A percentile compares a stretch with the other conserved stretches of the same genome.
phyloP scores from a whole-genome alignment of 306 rosid genomes.

The Glycine tomentella region DNA sequence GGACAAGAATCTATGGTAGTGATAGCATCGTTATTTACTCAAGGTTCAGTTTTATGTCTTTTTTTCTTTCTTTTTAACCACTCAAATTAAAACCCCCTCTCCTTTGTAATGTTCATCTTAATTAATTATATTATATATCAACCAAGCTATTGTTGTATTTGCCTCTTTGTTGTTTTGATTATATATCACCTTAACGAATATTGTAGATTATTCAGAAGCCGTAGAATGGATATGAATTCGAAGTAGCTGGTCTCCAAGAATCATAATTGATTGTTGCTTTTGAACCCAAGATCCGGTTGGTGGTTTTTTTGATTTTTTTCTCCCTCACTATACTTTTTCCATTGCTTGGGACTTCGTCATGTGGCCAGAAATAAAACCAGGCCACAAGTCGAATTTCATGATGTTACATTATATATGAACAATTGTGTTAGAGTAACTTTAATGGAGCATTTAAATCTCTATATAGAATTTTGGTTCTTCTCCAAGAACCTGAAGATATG shows the following conservation, averaged over 20 bases:
- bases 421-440: too few relatives aligned
- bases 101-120: constrained; percentile 34
- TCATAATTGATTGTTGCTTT: constrained; percentile 62
- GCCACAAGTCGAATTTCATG: constrained; percentile 39
- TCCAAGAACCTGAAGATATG: too few relatives aligned
- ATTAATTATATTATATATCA: background rate
- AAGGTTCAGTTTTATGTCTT: constrained; percentile 51
- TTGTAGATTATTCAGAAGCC: constrained; percentile 67
- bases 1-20: constrained; percentile 61
- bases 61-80: background rate
- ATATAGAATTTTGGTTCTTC: too few relatives aligned
- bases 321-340: background rate
- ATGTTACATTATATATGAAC: constrained; percentile 47
- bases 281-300: constrained; percentile 59
- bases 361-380: constrained; percentile 33
- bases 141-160: constrained; percentile 15
- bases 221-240: constrained; percentile 63
- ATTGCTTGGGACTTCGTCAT: constrained; percentile 21
- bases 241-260: constrained; percentile 66
- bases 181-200: constrained; percentile 54
- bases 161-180: constrained; percentile 47
- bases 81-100: background rate
- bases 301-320: constrained; percentile 51
- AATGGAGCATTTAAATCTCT: too few relatives aligned
- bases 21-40: constrained; percentile 45